phyloP scores from a whole-genome alignment of 768 basidiomycete species.

The Solioccasus polychromus region DNA sequence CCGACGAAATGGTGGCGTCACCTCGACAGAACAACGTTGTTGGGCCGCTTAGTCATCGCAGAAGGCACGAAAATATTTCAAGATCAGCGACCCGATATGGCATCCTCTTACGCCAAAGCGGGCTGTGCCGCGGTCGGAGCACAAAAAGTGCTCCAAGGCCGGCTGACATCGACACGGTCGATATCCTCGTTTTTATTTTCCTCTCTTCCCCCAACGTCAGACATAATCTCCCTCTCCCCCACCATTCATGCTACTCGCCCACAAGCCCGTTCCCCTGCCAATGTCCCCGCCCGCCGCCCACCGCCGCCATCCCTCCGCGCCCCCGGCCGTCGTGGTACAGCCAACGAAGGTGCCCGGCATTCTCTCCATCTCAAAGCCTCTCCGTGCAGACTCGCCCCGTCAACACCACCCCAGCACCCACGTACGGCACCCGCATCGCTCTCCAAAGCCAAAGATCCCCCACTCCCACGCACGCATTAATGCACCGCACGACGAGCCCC shows the following conservation, averaged over 20 bases:
- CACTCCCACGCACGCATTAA: conserved; percentile 21
- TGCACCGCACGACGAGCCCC: conserved; percentile 26
- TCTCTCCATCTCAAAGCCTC: conserved; percentile 64
- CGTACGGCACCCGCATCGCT: conserved; percentile 32
- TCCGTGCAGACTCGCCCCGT: conserved; percentile 31
- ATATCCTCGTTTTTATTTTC: conserved; percentile 25
- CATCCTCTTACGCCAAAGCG: conserved; percentile 24
- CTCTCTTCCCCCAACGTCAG: neutral
- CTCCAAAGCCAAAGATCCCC: conserved; percentile 36
- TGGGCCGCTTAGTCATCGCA: neutral
- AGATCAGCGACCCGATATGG: conserved; percentile 23
- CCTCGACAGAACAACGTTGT: conserved; percentile 28
- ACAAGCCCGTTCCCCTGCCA: conserved; percentile 33
- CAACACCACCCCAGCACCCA: conserved; percentile 36
- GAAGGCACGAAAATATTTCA: conserved; percentile 10
- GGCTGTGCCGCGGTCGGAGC: conserved; percentile 33
- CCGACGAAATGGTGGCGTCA: conserved; percentile 5
- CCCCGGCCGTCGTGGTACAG: conserved; percentile 63
- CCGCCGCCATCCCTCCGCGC: conserved; percentile 67
- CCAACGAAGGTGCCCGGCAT: conserved; percentile 74
- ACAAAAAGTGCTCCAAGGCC: conserved; percentile 31
- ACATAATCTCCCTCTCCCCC: neutral
- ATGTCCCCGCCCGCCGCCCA: conserved; percentile 40
- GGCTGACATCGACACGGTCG: conserved; percentile 31
- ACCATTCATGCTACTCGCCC: conserved; percentile 42